Percentiles rank a stretch among this genome's conserved stretches.
phyloP scores from a whole-genome alignment of 163 green algal genomes.

The Scenedesmus sp. region DNA sequence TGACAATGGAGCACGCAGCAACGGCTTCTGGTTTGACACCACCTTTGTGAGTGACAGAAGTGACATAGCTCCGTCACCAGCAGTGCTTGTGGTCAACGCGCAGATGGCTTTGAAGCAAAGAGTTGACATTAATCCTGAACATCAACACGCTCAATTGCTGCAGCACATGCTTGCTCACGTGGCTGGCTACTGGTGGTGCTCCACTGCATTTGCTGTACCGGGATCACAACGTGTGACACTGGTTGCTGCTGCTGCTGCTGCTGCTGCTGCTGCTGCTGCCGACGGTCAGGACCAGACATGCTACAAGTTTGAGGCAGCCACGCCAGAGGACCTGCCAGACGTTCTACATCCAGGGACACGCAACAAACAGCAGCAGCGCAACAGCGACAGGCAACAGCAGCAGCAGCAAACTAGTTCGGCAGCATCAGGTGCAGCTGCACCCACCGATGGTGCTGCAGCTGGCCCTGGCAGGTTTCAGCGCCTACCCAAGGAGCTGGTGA shows the following conservation, averaged over 20 bases:
- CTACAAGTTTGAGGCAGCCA: not conserved
- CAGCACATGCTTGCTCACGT: no score
- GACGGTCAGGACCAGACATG: not conserved
- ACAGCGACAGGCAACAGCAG: not conserved
- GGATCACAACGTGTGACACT: no score
- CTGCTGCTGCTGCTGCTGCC: not conserved
- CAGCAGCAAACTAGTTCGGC: not conserved
- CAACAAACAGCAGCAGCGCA: not conserved
- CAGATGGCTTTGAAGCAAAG: no score
- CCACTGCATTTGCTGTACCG: no score
- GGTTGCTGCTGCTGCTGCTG: not conserved
- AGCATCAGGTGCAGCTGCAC: no score
- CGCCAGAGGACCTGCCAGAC: not conserved
- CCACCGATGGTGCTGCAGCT: not conserved
- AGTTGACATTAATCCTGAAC: no score
- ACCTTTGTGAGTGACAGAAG: not conserved
- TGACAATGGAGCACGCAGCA: not conserved
- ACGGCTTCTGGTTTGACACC: constrained; percentile 27
- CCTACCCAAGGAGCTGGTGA: not conserved
- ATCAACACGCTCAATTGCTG: no score
- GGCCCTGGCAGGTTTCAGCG: not conserved
- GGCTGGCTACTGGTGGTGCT: no score
- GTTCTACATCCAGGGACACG: not conserved
- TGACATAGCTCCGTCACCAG: not conserved
- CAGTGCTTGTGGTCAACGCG: not conserved